Percentiles rank a stretch among this genome's conserved stretches.
Conservation (phyloP, 306 rosid species). For the Lagenaria siceraria region DNA sequence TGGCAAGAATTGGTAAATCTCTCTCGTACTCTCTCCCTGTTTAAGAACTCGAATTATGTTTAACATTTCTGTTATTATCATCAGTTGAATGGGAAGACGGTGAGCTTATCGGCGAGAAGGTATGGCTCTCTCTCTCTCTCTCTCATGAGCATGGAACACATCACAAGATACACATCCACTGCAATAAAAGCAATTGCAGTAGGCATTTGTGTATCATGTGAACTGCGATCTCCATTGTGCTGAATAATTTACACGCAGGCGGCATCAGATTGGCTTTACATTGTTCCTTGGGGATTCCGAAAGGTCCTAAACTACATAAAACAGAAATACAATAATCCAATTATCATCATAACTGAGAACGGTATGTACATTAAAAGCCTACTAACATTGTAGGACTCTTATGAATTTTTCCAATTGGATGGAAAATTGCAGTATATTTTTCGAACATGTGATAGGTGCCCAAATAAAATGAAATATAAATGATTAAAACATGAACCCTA, state of each 20-base stretch:
- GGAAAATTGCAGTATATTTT: neutral
- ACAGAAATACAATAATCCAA: slow-evolving; percentile 45
- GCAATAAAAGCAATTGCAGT: no score
- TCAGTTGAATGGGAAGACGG: slow-evolving; percentile 86
- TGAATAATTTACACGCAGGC: slow-evolving; percentile 46
- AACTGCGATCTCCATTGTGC: neutral
- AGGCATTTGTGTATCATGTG: neutral
- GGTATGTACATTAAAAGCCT: slow-evolving; percentile 32
- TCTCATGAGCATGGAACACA: neutral
- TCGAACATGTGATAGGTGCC: neutral
- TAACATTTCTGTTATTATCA: slow-evolving; percentile 14
- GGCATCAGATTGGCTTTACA: slow-evolving; percentile 93
- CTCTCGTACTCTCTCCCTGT: neutral
- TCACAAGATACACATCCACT: neutral
- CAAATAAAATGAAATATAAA: no score
- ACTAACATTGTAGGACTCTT: neutral
- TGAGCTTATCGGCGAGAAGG: slow-evolving; percentile 75
- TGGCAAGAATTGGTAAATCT: slow-evolving; percentile 50
- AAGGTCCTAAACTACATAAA: slow-evolving; percentile 58
- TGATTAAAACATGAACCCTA: neutral
- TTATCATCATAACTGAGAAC: slow-evolving; percentile 66
- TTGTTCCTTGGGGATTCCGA: slow-evolving; percentile 91
- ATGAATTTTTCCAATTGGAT: neutral
- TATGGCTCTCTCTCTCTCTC: slow-evolving; percentile 17
- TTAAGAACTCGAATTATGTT: neutral